Conservation (phyloP, 2,329 filamentous ascomycete genomes). For the Neofusicoccum ribis region DNA sequence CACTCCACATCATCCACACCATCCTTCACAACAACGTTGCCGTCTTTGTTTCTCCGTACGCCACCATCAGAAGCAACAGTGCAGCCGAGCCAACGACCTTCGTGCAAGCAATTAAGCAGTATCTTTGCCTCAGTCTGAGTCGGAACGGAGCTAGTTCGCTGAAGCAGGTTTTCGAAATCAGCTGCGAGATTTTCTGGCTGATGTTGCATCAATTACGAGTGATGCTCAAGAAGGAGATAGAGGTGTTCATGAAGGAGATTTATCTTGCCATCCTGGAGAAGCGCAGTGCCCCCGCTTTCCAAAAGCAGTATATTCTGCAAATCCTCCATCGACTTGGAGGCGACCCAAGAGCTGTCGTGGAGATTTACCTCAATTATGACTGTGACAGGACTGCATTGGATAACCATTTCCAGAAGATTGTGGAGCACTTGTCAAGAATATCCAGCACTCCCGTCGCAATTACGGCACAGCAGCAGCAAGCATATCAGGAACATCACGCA, state of each 20-base stretch:
- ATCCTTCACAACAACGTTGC: constrained; percentile 90
- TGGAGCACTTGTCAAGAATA: constrained; percentile 89
- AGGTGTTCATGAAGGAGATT: constrained; percentile 97
- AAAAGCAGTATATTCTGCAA: constrained; percentile 89
- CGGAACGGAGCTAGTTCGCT: constrained; percentile 94
- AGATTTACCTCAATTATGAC: constrained; percentile 97
- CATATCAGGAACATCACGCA: constrained; percentile 76
- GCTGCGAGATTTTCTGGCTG: constrained; percentile 96
- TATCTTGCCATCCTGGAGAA: constrained; percentile 91
- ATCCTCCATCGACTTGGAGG: constrained; percentile 80
- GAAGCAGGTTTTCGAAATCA: constrained; percentile 89
- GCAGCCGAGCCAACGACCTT: constrained; percentile 87
- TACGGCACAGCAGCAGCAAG: constrained; percentile 75
- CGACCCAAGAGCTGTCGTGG: constrained; percentile 85
- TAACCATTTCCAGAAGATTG: constrained; percentile 93
- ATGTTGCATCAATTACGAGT: constrained; percentile 93
- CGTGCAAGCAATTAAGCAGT: constrained; percentile 93
- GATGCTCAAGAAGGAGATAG: constrained; percentile 96
- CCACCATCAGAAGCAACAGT: constrained; percentile 89
- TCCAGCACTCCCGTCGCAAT: constrained; percentile 77
- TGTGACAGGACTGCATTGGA: constrained; percentile 90
- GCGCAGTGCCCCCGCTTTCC: constrained; percentile 79
- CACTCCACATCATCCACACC: constrained; percentile 91
- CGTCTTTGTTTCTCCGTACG: constrained; percentile 87
- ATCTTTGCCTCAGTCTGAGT: constrained; percentile 91